Evolutionary conservation across 345 rosid genomes (phyloP), one percentile per base, ranked within the genome.

Genomic region (Aquilaria malaccensis): DNA sequence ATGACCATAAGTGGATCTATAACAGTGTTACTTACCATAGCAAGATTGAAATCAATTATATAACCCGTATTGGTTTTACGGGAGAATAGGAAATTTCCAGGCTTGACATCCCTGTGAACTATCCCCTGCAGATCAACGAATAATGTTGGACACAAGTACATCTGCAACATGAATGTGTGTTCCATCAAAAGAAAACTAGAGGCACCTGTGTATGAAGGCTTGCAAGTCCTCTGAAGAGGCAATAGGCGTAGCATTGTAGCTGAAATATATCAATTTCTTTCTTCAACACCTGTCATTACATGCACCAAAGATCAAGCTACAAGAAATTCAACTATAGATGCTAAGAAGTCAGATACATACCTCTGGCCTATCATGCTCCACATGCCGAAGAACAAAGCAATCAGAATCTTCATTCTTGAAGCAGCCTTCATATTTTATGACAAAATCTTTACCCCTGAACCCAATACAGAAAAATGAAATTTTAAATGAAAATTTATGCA

Each of bases 21-120:
- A 45, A 1, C 33, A 61, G 68, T 54, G 45, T 52, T 61, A 78
- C 95, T 83, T 72, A 94, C 99, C 96, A 72, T 68, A 54, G 99
- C 95, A 50, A 90, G 97, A 75, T 94, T 94, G 79, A 94, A 94
- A 70, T 94, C 99, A 43, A 94, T 90, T 62, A 94, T 91, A 76
- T 76, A 86, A 60, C 99, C 99, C 75, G 77, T 91, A 66, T 53
- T 82, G 59, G 83, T 73, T 73, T 85, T 83, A 57, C 85, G 72
- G 66, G 91, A 85, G 79, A 87, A 94, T 46, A 94, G 96, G 74
- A 94, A 94, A 77, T 94, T 90, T 58, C 96, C 99, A 59, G 99
- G 99, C 64, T 94, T 94, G 48, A 94, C 93, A 81, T 94, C 99
- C 71, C 95, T 88, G 32, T 94, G 99, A 76, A 86, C 93, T 74